Evolutionary conservation across 345 rosid species (phyloP).

Genomic region (Heritiera fomes): DNA sequence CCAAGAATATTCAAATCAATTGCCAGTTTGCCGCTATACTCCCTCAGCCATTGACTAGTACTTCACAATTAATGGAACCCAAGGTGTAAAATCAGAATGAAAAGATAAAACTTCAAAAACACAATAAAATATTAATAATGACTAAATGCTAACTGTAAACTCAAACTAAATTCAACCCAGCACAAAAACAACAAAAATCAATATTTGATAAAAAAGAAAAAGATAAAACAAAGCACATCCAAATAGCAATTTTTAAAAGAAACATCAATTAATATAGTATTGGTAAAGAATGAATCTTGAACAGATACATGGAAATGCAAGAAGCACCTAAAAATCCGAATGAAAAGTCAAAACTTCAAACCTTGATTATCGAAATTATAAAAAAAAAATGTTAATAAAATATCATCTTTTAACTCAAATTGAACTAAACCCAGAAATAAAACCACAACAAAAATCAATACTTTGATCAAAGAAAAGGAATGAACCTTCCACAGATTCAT

Average conservation of each 20-base stretch:
- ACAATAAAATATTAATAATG: no score
- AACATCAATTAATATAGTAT: no score
- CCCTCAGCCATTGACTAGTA: not conserved
- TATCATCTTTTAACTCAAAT: not conserved
- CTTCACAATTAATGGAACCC: no score
- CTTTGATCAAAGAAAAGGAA: not conserved
- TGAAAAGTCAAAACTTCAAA: not conserved
- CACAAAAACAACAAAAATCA: no score
- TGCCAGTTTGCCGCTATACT: not conserved
- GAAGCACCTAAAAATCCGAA: not conserved
- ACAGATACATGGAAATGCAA: not conserved
- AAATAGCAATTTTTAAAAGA: no score
- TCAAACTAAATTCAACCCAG: no score
- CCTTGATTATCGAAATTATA: no score
- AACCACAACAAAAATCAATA: not conserved
- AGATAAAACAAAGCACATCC: no score
- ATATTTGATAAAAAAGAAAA: no score
- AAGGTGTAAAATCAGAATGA: no score
- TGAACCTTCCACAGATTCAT: constrained; percentile 82
- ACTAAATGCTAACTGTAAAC: no score
- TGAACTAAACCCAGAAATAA: not conserved
- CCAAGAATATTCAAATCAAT: constrained; percentile 6
- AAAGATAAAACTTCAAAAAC: no score
- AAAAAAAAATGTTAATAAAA: not conserved
- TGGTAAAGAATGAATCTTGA: not conserved